Percentiles rank a stretch among this genome's conserved stretches.
These are phyloP conservation scores for Metarhizium album DNA, from an alignment of 2,329 filamentous ascomycete genomes.

Conservation along the genomic window DNA sequence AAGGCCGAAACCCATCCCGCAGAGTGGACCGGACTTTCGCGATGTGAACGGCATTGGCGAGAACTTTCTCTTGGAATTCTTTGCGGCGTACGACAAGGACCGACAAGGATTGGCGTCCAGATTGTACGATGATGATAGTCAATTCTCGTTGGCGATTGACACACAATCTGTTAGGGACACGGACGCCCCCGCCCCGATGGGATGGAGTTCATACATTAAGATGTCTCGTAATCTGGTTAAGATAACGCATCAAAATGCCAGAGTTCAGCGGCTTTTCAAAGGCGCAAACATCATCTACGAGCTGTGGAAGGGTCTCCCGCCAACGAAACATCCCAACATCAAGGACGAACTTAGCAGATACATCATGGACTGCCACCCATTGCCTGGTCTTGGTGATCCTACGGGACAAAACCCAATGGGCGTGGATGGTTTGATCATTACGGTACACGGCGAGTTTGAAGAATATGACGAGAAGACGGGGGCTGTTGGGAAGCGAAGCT, in stretches of 20 bases:
- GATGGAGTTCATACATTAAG: slow-evolving; percentile 68
- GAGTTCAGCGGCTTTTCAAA: slow-evolving; percentile 54
- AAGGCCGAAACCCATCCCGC: slow-evolving; percentile 47
- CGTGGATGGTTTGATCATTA: slow-evolving; percentile 68
- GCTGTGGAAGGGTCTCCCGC: slow-evolving; percentile 59
- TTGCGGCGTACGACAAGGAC: slow-evolving; percentile 63
- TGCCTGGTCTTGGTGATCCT: slow-evolving; percentile 61
- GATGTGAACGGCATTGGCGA: slow-evolving; percentile 68
- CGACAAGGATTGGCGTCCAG: slow-evolving; percentile 49
- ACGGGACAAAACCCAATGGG: slow-evolving; percentile 51
- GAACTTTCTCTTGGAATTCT: slow-evolving; percentile 64
- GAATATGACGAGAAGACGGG: slow-evolving; percentile 51
- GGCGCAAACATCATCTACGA: slow-evolving; percentile 56
- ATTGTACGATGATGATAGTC: slow-evolving; percentile 67
- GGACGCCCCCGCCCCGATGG: slow-evolving; percentile 31
- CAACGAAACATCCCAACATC: slow-evolving; percentile 65
- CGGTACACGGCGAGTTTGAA: slow-evolving; percentile 75
- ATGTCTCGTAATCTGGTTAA: slow-evolving; percentile 68
- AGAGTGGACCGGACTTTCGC: slow-evolving; percentile 57
- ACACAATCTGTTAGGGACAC: slow-evolving; percentile 41
- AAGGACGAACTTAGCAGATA: slow-evolving; percentile 58
- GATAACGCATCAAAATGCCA: slow-evolving; percentile 48
- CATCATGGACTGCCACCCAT: slow-evolving; percentile 70
- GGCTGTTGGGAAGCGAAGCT: slow-evolving; percentile 58
- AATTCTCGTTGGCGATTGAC: slow-evolving; percentile 68